Evolutionary conservation across 495 filamentous ascomycete genomes (phyloP), one percentile per base, ranked within the genome.

Genomic region (Zalerion maritima): DNA sequence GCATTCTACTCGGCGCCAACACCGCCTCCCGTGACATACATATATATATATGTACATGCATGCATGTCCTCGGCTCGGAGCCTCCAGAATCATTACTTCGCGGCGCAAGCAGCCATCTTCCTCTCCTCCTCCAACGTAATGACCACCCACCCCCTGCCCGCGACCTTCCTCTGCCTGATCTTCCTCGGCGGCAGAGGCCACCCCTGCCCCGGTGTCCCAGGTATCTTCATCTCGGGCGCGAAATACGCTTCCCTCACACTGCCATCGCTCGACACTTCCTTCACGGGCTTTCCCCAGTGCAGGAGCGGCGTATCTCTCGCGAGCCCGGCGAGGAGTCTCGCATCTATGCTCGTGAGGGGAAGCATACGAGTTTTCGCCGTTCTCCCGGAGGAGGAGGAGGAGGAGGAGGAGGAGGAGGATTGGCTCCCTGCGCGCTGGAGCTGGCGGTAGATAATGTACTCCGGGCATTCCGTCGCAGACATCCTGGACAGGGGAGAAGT

Each of bases 121-220:
- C 11, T 8, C 8, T 23, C 8, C 11, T 8, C 8, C 11, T 23
- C 21, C 21, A 23, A 23, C 21, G 11, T 23, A 8, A 11, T 23
- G 21, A 78, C 67, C 37, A 80, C 66, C 87, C 87, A 96, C 2
- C 73, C 82, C 32, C 71, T 67, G 34, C 67, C 75, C 2, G 55
- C 38, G 26, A 78, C 71, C 46, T 73, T 82, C 54, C 46, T 75
- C 57, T 94, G 91, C 34, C 71, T 58, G 20, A 94, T 78, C 58
- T 81, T 92, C 54, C 69, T 70, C 14, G 79, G 75, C 2, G 78
- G 75, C 52, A 97, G 50, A 14, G 81, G 75, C 89, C 89, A 97
- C 1, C 83, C 82, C 36, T 73, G 57, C 0, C 66, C 67, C 9
- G 69, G 71, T 14, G 47, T 60, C 1, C 52, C 56, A 32, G 73